Evolutionary conservation across 2,329 filamentous ascomycete genomes (phyloP), one percentile per base, ranked within the genome.

Genomic region (Hypoxylon sp.): DNA sequence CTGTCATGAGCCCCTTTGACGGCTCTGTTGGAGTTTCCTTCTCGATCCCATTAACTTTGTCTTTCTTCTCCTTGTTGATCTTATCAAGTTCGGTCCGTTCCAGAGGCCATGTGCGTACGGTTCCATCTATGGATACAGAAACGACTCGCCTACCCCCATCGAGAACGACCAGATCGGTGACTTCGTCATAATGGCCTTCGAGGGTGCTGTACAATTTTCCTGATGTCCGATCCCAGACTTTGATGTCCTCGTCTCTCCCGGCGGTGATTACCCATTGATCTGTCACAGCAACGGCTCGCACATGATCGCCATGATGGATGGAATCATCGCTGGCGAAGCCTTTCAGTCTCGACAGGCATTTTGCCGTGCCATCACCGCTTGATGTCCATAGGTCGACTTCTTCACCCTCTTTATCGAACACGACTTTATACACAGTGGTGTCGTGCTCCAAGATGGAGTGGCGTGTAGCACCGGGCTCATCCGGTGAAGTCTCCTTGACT

Each of bases 111-210:
- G 86, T 89, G 74, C 96, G 88, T 42, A 98, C 85, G 0, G 96
- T 98, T 2, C 90, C 92, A 81, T 99, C 96, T 73, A 98, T 97
- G 71, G 93, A 90, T 60, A 96, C 92, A 78, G 94, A 98, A 70
- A 93, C 89, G 10, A 97, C 82, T 19, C 80, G 80, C 67, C 84
- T 83, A 19, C 82, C 83, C 4, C 76, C 74, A 3, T 80, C 78
- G 29, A 94, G 78, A 54, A 97, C 78, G 1, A 91, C 84, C 47
- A 98, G 81, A 37, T 91, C 93, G 0, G 94, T 98, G 13, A 99
- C 91, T 80, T 98, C 96, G 76, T 99, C 94, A 77, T 89, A 98
- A 81, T 99, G 96, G 0, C 96, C 96, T 39, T 88, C 86, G 67
- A 95, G 90, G 6, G 87, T 87, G 78, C 92, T 92, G 76, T 91